These are phyloP conservation scores for Silene uniflora DNA, from an alignment of 148 eudicot genomes.

Conservation along the genomic window DNA sequence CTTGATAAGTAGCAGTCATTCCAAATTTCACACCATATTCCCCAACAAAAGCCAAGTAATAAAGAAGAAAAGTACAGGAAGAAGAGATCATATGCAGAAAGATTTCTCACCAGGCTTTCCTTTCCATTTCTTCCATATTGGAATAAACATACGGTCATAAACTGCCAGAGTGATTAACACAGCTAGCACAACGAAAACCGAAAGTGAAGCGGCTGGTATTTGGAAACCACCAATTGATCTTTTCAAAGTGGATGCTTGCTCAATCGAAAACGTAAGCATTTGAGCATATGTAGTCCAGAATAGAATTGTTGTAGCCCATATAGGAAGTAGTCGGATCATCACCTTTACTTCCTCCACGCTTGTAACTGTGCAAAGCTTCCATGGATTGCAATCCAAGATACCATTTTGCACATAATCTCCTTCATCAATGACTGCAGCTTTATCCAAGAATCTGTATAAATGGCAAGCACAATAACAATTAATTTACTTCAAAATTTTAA, in stretches of 20 bases:
- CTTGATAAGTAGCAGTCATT: too few relatives aligned
- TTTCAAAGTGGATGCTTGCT: constrained; percentile 67
- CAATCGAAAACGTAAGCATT: constrained; percentile 70
- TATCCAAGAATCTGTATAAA: constrained; percentile 60
- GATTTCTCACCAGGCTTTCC: constrained; percentile 47
- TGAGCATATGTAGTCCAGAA: constrained; percentile 80
- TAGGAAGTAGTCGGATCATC: constrained; percentile 52
- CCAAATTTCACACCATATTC: too few relatives aligned
- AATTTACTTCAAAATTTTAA: background rate
- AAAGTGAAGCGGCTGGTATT: constrained; percentile 67
- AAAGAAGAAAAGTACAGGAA: background rate
- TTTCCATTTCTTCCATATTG: constrained; percentile 49
- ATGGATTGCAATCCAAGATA: constrained; percentile 42
- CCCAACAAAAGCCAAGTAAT: too few relatives aligned
- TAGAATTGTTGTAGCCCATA: constrained; percentile 76
- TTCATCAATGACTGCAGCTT: constrained; percentile 62
- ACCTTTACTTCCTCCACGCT: constrained; percentile 72
- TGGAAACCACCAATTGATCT: constrained; percentile 46
- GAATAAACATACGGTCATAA: constrained; percentile 57
- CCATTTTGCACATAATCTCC: constrained; percentile 39
- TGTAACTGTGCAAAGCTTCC: constrained; percentile 70
- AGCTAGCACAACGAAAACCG: constrained; percentile 58
- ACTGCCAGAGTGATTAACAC: constrained; percentile 44
- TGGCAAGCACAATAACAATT: background rate
- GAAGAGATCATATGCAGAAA: background rate